Base-by-base conservation (phyloP, 2,329 filamentous ascomycete genomes). In the Fonsecaea monophora region DNA sequence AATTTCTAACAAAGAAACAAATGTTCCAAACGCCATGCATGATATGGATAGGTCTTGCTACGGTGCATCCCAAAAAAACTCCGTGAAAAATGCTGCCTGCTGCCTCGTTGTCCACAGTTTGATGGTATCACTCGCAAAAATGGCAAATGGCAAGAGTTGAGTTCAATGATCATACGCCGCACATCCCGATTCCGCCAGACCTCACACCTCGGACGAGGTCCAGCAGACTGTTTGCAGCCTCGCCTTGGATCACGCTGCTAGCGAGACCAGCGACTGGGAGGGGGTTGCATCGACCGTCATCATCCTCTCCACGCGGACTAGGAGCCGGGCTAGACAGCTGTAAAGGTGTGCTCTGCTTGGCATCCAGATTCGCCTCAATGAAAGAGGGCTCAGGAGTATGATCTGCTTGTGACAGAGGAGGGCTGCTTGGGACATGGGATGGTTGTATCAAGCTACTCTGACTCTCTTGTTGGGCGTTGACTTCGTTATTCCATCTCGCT, bases 191-290 rank as follows among this genome's bases (percentile, higher is more conserved):
- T n/a, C 62, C 65, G 13, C 61, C 65, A 21, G 68, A 68, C n/a
- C 35, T 65, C 25, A 63, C 65, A 15, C 42, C 62, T 35, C 65
- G 62, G 53, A 73, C 72, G 21, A 74, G 64, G 53, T 72, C 66
- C 2, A 74, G 63, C 58, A 74, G 59, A 37, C 68, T 66, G 18
- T 66, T 70, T 25, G 72, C 72, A 50, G 72, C 72, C 45, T 74
- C 70, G 10, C 70, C 70, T 57, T 70, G 72, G 53, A 73, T 66
- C n/a, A 73, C 72, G 67, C 69, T 73, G 57, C 69, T 72, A 34
- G 70, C 70, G 48, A 69, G 60, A 35, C 64, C 62, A 30, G 57
- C 60, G n/a, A 37, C 50, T 12, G 61, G 68, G 10, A 63, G 59
- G 9, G 25, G 50, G 18, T 37, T 45, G 7, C 61, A 21, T 25